Conservation (phyloP, 1,284 basidiomycete species). For the Moesziomyces antarcticus region DNA sequence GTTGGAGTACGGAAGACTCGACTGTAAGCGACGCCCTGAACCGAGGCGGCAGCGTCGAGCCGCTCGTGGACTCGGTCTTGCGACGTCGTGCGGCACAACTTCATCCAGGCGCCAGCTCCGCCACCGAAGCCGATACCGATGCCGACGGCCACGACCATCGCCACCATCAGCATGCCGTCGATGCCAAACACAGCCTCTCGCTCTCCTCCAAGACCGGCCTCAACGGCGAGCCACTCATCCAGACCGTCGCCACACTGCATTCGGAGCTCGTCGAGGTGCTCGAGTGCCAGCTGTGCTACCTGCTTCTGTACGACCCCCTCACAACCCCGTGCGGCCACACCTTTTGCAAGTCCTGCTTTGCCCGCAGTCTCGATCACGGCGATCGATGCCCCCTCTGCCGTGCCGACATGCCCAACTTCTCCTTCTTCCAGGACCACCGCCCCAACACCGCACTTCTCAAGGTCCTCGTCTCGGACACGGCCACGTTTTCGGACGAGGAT, state of each 20-base stretch:
- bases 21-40: conserved; percentile 5
- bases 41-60: conserved; percentile 5
- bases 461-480: conserved; percentile 48
- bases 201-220: conserved; percentile 25
- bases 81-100: conserved; percentile 15
- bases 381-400: conserved; percentile 86
- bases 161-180: conserved; percentile 7
- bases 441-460: conserved; percentile 47
- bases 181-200: conserved; percentile 37
- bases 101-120: background rate
- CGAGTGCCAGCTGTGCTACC: conserved; percentile 90
- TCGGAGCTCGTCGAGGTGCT: conserved; percentile 77
- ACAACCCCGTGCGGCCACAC: conserved; percentile 96
- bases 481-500: conserved; percentile 45
- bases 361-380: conserved; percentile 87
- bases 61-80: conserved; percentile 16
- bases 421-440: conserved; percentile 80
- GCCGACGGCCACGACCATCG: conserved; percentile 1
- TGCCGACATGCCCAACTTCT: conserved; percentile 77
- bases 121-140: conserved; percentile 22
- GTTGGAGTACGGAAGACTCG: conserved; percentile 40
- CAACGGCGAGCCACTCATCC: conserved; percentile 42
- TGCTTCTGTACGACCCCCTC: conserved; percentile 83
- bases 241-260: conserved; percentile 51
- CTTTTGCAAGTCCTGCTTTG: conserved; percentile 87